Base-by-base conservation (phyloP, 1,284 basidiomycete genomes). In the Hypsizygus ulmarius region DNA sequence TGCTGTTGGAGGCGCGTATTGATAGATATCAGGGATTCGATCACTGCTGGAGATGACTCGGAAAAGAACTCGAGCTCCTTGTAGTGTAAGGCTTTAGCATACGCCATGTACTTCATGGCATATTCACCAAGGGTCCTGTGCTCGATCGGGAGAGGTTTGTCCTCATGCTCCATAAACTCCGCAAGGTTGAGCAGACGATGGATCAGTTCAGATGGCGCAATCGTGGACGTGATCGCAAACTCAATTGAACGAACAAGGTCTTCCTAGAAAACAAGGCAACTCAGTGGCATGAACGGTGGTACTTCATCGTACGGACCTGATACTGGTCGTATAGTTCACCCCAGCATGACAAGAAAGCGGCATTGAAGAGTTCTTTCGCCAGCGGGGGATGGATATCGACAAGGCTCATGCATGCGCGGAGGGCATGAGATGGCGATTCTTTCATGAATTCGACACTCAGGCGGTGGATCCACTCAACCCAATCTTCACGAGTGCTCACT, bases 111-210 rank as follows among this genome's bases (percentile, higher is more conserved):
- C 57, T 90, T 90, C 70, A 92, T 84, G 0, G 97, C 91, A 62
- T 96, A 93, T 64, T 96, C 92, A 44, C 97, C 97, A 4, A 99
- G 81, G 10, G 91, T 90, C 43, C 91, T 84, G 55, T 96, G 88
- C 59, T 97, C 93, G 57, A 99, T 97, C 0, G 94, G 93, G 1
- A 99, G 75, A 1, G 92, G 82, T 65, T 97, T 97, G 66, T 99
- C 97, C 67, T 99, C 96, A 61, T 98, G 97, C 68, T 99, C 97
- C 92, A 99, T 97, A 66, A 99, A 99, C 67, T 99, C 97, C 6
- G 95, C 94, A n/a, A 99, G 77, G 66, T 95, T 95, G 52, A 99
- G 80, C 25, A 99, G 75, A 39, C 91, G 84, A 64, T 97, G 93
- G n/a, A 97, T 91, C 27, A 99, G 79, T 47, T 98, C 95, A 3